Evolutionary conservation across 1,284 basidiomycete species (phyloP).

Genomic region (Omphalotus olearius): DNA sequence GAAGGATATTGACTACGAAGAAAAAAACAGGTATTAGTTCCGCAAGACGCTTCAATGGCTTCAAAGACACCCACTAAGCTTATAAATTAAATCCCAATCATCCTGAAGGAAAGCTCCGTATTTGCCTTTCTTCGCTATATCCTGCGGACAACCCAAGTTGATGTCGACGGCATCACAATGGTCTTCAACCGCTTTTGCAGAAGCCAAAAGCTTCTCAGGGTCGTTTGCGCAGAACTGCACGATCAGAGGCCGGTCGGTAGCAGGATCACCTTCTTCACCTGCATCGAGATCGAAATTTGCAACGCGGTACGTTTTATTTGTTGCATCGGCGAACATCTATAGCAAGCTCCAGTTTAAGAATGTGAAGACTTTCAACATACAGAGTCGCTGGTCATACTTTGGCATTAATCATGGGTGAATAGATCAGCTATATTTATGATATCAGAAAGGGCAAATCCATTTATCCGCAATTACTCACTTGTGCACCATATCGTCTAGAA

Average conservation of each 20-base stretch:
- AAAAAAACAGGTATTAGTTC: background rate
- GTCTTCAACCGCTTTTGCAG: slow-evolving; percentile 71
- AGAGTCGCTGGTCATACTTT: slow-evolving; percentile 44
- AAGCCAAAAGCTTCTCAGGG: slow-evolving; percentile 70
- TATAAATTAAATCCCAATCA: slow-evolving; percentile 86
- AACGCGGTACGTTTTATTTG: slow-evolving; percentile 51
- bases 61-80: slow-evolving; percentile 59
- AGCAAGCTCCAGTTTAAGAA: background rate
- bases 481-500: slow-evolving; percentile 81
- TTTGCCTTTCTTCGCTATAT: slow-evolving; percentile 84
- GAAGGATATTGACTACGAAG: slow-evolving; percentile 73
- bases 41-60: background rate
- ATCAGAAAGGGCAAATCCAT: no score
- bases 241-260: slow-evolving; percentile 79
- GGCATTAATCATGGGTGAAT: slow-evolving; percentile 98
- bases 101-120: slow-evolving; percentile 95
- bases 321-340: slow-evolving; percentile 63
- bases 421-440: slow-evolving; percentile 62
- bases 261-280: slow-evolving; percentile 63
- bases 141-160: slow-evolving; percentile 96
- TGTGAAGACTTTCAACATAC: background rate
- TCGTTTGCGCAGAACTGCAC: slow-evolving; percentile 95
- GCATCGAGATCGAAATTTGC: slow-evolving; percentile 66
- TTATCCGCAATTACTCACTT: slow-evolving; percentile 40
- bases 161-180: slow-evolving; percentile 92